Base-by-base conservation (phyloP, 106 monocot genomes). In the Allium sativum region DNA sequence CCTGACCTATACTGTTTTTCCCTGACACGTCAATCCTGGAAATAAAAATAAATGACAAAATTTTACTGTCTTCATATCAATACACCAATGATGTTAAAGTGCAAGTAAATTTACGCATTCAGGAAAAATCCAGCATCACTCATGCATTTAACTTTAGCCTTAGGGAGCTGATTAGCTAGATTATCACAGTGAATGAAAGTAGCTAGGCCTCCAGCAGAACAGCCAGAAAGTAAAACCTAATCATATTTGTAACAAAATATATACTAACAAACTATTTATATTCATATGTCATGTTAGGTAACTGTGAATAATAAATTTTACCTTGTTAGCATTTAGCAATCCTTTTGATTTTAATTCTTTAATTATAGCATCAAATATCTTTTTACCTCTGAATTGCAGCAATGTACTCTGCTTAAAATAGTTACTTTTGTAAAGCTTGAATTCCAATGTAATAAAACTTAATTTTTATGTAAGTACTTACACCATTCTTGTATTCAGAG, bases 81-180 rank as follows among this genome's bases (percentile, higher is more conserved):
- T 44, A 61, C 9, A 42, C 11, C 0, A 45, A 61, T 45, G 8
- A 44, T 6, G 6, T 47, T 44, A 56, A 64, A n/a, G 13, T 13
- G 17, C 13, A 69, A 65, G 8, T 40, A 14, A 16, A 18, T 18
- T 72, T 80, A 96, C 95, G 80, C 78, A 65, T 96, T 87, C 48
- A 96, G 73, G 74, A 96, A 96, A 68, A 96, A 96, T 13, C 95
- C 95, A 0, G 87, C 95, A 69, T 96, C 95, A 52, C 90, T 91
- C 72, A 96, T 64, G 73, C 95, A 96, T 76, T 96, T 96, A 13
- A 96, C 68, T 2, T 51, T 73, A 12, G 73, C 62, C 0, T 59
- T 44, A 0, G 84, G 79, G 0, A 91, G 63, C 53, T 48, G 67
- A 6, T 58, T 58, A 56, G 70, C 65, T 31, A 96, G 75, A 52